Percentiles rank a stretch among this genome's conserved stretches.
Conservation (phyloP, 148 eudicot genomes). For the Rhododendron molle region DNA sequence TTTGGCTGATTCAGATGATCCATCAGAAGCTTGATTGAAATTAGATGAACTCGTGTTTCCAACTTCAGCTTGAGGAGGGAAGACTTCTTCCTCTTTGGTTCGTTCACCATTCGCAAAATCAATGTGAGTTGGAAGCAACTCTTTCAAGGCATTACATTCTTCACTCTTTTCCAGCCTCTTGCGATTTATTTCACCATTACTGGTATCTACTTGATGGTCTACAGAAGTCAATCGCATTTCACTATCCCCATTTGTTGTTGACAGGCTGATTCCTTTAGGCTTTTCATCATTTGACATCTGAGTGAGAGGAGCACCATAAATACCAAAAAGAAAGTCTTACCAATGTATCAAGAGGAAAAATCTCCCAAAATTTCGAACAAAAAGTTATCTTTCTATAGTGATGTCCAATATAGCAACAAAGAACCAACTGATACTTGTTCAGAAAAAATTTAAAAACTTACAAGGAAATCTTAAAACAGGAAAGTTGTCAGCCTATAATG, state of each 20-base stretch:
- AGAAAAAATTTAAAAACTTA: not conserved
- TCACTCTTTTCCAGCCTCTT: slow-evolving; percentile 27
- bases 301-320: slow-evolving; percentile 11
- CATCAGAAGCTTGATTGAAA: slow-evolving; percentile 38
- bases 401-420: slow-evolving; percentile 6
- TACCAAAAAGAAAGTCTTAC: not conserved
- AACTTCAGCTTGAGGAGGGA: slow-evolving; percentile 37
- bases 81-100: slow-evolving; percentile 39
- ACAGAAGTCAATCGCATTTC: slow-evolving; percentile 16
- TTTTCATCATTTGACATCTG: slow-evolving; percentile 49
- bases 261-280: slow-evolving; percentile 32
- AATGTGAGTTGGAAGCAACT: slow-evolving; percentile 21
- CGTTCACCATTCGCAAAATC: slow-evolving; percentile 34
- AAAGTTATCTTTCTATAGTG: not conserved
- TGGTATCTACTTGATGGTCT: slow-evolving; percentile 16
- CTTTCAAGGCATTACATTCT: slow-evolving; percentile 25
- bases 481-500: not conserved
- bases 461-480: not conserved
- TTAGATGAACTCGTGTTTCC: slow-evolving; percentile 39
- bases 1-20: slow-evolving; percentile 31
- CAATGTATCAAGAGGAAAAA: not conserved
- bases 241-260: slow-evolving; percentile 26
- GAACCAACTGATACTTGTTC: not conserved
- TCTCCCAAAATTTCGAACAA: not conserved
- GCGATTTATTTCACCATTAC: slow-evolving; percentile 8